These are phyloP conservation scores for Mycothermus thermophilus DNA, from an alignment of 495 filamentous ascomycete species.

Conservation along the genomic window DNA sequence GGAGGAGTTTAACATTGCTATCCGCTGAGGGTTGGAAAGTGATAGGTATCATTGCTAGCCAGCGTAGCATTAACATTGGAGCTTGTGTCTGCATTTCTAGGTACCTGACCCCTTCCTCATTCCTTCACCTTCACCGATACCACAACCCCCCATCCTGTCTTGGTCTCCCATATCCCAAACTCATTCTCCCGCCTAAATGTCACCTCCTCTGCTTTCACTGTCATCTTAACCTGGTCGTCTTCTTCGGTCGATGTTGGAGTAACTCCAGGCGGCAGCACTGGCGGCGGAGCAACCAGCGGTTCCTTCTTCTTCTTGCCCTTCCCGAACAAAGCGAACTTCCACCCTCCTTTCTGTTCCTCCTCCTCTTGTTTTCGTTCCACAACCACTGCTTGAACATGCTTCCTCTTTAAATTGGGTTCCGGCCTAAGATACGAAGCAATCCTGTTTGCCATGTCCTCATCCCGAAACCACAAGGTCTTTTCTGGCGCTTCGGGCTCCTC, in stretches of 20 bases:
- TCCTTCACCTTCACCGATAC: too few relatives aligned
- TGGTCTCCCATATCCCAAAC: constrained; percentile 39
- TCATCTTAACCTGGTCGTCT: constrained; percentile 20
- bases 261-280: background rate
- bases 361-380: constrained; percentile 9
- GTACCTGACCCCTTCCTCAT: too few relatives aligned
- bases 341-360: constrained; percentile 4
- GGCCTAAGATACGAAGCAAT: constrained; percentile 33
- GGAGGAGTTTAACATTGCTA: too few relatives aligned
- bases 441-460: constrained; percentile 34
- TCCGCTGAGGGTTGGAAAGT: too few relatives aligned
- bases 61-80: too few relatives aligned
- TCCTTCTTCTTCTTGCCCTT: constrained; percentile 5
- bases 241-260: constrained; percentile 1
- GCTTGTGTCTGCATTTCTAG: too few relatives aligned
- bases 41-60: too few relatives aligned
- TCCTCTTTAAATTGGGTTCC: constrained; percentile 12
- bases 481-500: background rate
- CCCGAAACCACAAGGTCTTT: constrained; percentile 26
- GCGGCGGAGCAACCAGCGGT: constrained; percentile 1
- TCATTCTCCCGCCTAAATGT: constrained; percentile 39
- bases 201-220: constrained; percentile 35
- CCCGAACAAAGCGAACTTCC: constrained; percentile 1
- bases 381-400: constrained; percentile 17
- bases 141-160: constrained; percentile 36